Evolutionary conservation across 2,329 filamentous ascomycete species (phyloP), one percentile per base, ranked within the genome.

Genomic region (Aspergillus ruber): DNA sequence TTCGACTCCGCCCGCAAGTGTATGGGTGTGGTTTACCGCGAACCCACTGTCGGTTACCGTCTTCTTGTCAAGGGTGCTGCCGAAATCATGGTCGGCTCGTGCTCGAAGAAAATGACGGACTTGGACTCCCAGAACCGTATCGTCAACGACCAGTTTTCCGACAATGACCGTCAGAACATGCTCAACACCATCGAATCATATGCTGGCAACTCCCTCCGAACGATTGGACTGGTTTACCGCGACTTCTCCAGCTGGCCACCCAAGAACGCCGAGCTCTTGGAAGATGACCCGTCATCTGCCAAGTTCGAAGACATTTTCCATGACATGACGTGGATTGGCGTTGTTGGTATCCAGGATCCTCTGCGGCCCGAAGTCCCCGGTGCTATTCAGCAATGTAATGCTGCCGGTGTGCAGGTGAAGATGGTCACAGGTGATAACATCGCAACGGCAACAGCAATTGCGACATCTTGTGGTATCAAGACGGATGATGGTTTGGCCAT

Each of bases 1-100:
- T 89, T 90, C 55, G 85, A 89, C 62, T 89, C 86, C 27, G 77
- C 79, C 8, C 80, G 85, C 55, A 90, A 89, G 63, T 88, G 85
- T 46, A 76, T 76, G 74, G 73, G 72, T 21, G 67, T 73, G 33
- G 72, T 75, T 2, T 67, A 74, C 54, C 66, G 68, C 33, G 62
- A 68, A 20, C 53, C 65, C 4, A 56, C 61, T 4, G 59, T 62
- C 18, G 64, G 63, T 7, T 75, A 74, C 50, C 70, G 73, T 33
- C 60, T 76, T 12, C 62, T 74, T 32, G 70, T 76, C 44, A 76
- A 76, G 54, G 74, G 74, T 39, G 74, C 74, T 15, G 68, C 73
- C 3, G 74, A 76, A 49, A 62, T 76, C 39, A 67, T 76, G 66
- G 63, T 73, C 3, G 58, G 55, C 9, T 60, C 55, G 21, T 67